Percentiles rank a stretch among this genome's conserved stretches.
Conservation (phyloP, 2,329 filamentous ascomycete species). For the Cladosporium sp. region DNA sequence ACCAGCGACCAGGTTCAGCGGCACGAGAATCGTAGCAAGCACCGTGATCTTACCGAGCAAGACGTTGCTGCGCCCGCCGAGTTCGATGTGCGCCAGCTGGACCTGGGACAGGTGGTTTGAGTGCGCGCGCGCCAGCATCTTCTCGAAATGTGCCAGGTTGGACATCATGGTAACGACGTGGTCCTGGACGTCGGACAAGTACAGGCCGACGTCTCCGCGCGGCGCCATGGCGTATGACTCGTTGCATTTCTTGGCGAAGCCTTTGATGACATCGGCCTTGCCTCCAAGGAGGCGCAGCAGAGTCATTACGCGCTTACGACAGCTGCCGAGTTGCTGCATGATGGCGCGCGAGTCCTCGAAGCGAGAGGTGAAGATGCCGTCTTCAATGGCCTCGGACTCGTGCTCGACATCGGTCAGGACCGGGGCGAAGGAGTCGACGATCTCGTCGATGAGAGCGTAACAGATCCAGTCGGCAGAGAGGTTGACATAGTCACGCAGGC, state of each 20-base stretch:
- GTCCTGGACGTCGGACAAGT: conserved; percentile 96
- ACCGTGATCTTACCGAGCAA: conserved; percentile 94
- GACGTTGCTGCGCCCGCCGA: conserved; percentile 83
- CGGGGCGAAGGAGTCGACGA: conserved; percentile 92
- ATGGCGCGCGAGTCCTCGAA: conserved; percentile 86
- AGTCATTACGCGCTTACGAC: conserved; percentile 91
- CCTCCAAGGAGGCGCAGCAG: conserved; percentile 89
- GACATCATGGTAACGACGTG: conserved; percentile 99
- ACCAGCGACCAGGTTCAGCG: conserved; percentile 86
- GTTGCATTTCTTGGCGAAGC: conserved; percentile 98
- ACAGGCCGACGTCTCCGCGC: conserved; percentile 92
- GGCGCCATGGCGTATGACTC: conserved; percentile 95
- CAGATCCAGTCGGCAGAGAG: conserved; percentile 98
- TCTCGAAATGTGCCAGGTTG: conserved; percentile 92
- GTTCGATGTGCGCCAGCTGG: conserved; percentile 82
- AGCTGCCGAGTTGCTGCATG: conserved; percentile 80
- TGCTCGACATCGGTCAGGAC: conserved; percentile 82
- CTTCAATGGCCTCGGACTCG: conserved; percentile 90
- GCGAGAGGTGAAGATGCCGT: conserved; percentile 88
- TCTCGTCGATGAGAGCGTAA: conserved; percentile 97
- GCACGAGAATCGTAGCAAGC: conserved; percentile 90
- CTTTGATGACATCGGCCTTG: conserved; percentile 97
- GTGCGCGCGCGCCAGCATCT: conserved; percentile 91
- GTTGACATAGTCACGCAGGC: conserved; percentile 90
- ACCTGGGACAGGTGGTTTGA: conserved; percentile 95